Evolutionary conservation across 345 rosid genomes (phyloP).

Genomic region (Ceriops zippeliana): DNA sequence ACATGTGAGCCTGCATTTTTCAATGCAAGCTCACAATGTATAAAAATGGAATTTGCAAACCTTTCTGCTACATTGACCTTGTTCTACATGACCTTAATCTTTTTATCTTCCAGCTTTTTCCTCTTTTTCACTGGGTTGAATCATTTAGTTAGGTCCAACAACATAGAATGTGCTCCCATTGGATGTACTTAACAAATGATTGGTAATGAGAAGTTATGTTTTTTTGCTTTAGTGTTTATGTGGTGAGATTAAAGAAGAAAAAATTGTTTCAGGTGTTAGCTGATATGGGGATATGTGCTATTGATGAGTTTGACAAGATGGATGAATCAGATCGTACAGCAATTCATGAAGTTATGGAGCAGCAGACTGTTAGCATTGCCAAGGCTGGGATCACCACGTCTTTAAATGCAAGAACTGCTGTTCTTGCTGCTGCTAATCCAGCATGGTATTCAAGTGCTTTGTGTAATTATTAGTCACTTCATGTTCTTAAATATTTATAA

Average conservation of each 20-base stretch:
- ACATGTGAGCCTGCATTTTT: conserved; percentile 1
- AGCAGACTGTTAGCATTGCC: conserved; percentile 99
- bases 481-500: background rate
- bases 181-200: no score
- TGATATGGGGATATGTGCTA: conserved; percentile 99
- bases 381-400: conserved; percentile 99
- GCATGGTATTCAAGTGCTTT: conserved; percentile 62
- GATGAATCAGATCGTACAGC: conserved; percentile 98
- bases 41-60: background rate
- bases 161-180: no score
- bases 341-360: conserved; percentile 99
- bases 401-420: conserved; percentile 92
- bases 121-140: background rate
- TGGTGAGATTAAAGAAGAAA: conserved; percentile 12
- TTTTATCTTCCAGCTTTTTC: background rate
- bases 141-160: background rate
- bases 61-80: conserved; percentile 1
- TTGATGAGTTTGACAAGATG: conserved; percentile 99
- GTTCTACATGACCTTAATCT: conserved; percentile 9
- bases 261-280: conserved; percentile 73
- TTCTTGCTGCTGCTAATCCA: conserved; percentile 99
- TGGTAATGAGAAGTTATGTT: background rate
- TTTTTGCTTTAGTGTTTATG: conserved; percentile 1
- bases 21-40: background rate
- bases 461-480: conserved; percentile 6